These are phyloP conservation scores for Pseudopithomyces maydicus DNA, from an alignment of 2,329 filamentous ascomycete genomes.

Conservation along the genomic window DNA sequence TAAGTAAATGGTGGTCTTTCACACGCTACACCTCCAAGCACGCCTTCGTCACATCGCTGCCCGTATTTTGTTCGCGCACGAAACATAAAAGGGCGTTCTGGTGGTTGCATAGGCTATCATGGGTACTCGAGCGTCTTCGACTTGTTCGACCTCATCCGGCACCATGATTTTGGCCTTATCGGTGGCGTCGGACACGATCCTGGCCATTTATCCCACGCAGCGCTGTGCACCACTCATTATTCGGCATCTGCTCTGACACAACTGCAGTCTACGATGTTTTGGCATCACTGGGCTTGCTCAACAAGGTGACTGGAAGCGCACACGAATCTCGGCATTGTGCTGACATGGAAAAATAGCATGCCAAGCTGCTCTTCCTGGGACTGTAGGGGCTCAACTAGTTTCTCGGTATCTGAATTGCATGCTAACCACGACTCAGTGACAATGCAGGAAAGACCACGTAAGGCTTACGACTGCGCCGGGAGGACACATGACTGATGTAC, in stretches of 20 bases:
- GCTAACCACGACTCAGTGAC: slow-evolving; percentile 76
- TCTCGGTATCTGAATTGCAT: background rate
- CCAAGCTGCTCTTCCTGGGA: slow-evolving; percentile 72
- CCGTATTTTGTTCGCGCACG: background rate
- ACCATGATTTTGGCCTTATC: background rate
- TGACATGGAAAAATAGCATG: slow-evolving; percentile 59
- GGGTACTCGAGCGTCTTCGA: background rate
- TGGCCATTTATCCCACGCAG: background rate
- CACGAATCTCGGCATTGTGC: background rate
- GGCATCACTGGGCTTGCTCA: slow-evolving; percentile 82
- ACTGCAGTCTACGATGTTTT: slow-evolving; percentile 82
- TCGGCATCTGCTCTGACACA: slow-evolving; percentile 13
- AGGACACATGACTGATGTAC: slow-evolving; percentile 14
- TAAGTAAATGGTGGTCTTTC: slow-evolving; percentile 15
- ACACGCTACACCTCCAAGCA: background rate
- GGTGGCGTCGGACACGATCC: background rate
- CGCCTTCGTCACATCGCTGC: background rate
- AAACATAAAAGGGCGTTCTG: background rate
- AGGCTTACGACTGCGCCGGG: slow-evolving; percentile 47
- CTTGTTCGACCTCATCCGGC: background rate
- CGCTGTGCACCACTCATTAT: background rate
- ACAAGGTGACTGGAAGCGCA: slow-evolving; percentile 62
- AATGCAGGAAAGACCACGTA: slow-evolving; percentile 97
- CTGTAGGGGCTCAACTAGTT: slow-evolving; percentile 49
- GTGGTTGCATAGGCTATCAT: background rate